A percentile compares a stretch with the other conserved stretches of the same genome.
phyloP scores from a whole-genome alignment of 257 asterid species.

The Solanum raphanifolium region DNA sequence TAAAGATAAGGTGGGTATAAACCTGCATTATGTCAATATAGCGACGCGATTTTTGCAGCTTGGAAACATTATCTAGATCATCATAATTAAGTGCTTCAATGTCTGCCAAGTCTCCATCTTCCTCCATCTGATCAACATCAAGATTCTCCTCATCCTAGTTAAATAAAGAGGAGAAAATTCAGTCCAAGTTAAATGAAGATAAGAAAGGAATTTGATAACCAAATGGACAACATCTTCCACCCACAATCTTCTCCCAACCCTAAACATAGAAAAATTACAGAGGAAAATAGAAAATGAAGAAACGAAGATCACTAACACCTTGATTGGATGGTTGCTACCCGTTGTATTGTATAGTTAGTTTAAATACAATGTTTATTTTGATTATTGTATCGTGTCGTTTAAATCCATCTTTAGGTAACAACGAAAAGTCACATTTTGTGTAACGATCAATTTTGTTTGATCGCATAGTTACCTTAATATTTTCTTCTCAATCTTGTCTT shows the following conservation, averaged over 20 bases:
- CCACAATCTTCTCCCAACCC: neutral
- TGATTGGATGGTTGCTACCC: neutral
- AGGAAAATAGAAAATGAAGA: neutral
- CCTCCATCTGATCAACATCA: conserved; percentile 69
- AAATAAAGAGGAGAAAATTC: conserved; percentile 1
- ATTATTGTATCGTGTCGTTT: neutral
- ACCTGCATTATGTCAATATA: conserved; percentile 76
- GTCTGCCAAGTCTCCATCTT: conserved; percentile 92
- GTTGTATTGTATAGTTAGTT: neutral
- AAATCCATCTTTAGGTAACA: neutral
- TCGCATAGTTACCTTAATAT: fast-evolving
- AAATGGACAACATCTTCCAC: neutral
- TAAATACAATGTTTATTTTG: neutral
- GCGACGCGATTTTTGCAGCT: conserved; percentile 72
- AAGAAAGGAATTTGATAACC: neutral
- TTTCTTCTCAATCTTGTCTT: neutral
- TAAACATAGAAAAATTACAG: neutral
- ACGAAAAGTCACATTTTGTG: neutral
- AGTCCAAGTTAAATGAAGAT: neutral
- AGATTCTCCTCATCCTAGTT: conserved; percentile 48
- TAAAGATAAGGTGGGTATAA: neutral
- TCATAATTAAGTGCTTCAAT: conserved; percentile 88
- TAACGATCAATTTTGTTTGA: neutral
- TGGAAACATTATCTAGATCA: conserved; percentile 88
- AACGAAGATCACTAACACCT: neutral